Conservation (phyloP, 345 rosid species). For the Crucihimalaya himalaica region DNA sequence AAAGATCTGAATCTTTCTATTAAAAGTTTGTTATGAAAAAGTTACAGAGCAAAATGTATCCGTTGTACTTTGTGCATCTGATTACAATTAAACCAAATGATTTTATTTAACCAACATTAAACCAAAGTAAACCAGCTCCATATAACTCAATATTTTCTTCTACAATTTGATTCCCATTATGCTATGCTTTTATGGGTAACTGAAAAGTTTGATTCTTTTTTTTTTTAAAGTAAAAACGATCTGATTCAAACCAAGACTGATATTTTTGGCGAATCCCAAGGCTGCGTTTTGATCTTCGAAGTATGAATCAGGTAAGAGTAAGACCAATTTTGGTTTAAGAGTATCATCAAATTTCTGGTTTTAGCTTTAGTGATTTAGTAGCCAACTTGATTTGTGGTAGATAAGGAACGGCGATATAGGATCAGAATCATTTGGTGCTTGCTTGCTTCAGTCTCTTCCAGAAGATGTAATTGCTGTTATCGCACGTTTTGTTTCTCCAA, state of each 20-base stretch:
- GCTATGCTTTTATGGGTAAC: not conserved
- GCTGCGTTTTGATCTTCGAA: not conserved
- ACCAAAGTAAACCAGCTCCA: too few relatives aligned
- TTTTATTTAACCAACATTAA: too few relatives aligned
- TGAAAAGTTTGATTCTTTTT: not conserved
- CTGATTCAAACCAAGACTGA: not conserved
- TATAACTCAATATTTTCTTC: too few relatives aligned
- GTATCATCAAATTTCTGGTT: not conserved
- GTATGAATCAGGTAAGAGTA: not conserved
- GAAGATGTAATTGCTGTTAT: constrained; percentile 67
- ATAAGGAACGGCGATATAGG: constrained; percentile 33
- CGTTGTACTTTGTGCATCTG: too few relatives aligned
- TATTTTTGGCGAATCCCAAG: not conserved
- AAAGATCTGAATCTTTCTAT: too few relatives aligned
- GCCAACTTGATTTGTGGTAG: not conserved
- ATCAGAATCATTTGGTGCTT: constrained; percentile 51
- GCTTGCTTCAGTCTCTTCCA: constrained; percentile 62
- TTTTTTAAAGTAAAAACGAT: not conserved
- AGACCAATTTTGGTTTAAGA: not conserved
- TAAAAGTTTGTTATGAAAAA: too few relatives aligned
- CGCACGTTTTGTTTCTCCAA: constrained; percentile 55
- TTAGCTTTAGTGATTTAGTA: constrained; percentile 4
- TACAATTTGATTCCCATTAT: not conserved
- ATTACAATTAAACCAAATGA: too few relatives aligned
- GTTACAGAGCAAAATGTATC: too few relatives aligned